phyloP scores from a whole-genome alignment of 257 asterid species.

The Nicotiana attenuata region DNA sequence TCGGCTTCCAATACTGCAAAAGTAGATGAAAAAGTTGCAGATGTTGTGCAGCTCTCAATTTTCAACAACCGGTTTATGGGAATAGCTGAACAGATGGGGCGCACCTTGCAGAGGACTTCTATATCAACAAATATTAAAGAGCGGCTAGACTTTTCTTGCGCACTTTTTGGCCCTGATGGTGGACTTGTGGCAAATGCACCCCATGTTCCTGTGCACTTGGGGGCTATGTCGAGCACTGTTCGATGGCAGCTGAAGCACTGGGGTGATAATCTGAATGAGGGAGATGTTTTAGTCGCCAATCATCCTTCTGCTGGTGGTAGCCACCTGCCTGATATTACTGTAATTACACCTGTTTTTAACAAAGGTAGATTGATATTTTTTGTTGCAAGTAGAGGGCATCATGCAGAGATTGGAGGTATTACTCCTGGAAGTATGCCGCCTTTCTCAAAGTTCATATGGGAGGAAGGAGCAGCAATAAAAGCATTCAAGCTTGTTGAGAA shows the following conservation, averaged over 20 bases:
- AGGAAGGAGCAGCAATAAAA: conserved; percentile 98
- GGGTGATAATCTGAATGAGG: conserved; percentile 72
- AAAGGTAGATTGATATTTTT: conserved; percentile 70
- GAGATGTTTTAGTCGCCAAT: conserved; percentile 89
- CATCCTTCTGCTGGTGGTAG: conserved; percentile 98
- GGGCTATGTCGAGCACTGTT: conserved; percentile 99
- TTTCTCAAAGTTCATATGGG: conserved; percentile 89
- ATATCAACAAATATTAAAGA: conserved; percentile 94
- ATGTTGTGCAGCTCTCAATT: conserved; percentile 93
- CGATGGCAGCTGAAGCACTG: conserved; percentile 85
- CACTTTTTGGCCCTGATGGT: conserved; percentile 91
- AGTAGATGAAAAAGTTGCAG: conserved; percentile 69
- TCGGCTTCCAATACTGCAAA: conserved; percentile 30
- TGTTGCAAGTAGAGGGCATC: conserved; percentile 97
- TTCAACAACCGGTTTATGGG: conserved; percentile 97
- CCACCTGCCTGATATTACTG: conserved; percentile 94
- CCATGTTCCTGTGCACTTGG: conserved; percentile 96
- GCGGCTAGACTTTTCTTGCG: conserved; percentile 93
- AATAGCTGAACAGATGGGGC: conserved; percentile 99
- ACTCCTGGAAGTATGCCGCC: conserved; percentile 99
- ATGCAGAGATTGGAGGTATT: conserved; percentile 96
- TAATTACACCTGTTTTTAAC: conserved; percentile 80
- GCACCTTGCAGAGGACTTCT: conserved; percentile 93
- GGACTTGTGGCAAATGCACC: conserved; percentile 99
- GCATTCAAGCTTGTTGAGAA: conserved; percentile 91